Base-by-base conservation (phyloP, 2,329 filamentous ascomycete species). In the Botrytis medusae region DNA sequence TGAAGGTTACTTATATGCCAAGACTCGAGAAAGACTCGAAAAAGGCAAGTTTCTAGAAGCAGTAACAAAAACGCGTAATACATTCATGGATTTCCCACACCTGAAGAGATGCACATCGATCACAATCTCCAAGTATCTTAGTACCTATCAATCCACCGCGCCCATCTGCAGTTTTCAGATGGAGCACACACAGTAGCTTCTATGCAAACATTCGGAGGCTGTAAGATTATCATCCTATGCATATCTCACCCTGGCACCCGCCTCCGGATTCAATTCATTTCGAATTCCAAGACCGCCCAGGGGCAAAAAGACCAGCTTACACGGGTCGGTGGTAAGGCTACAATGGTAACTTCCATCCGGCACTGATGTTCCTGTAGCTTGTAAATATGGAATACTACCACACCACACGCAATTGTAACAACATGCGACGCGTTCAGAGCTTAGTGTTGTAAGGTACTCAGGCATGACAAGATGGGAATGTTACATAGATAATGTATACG, bases 331-430 rank as follows among this genome's bases (percentile, higher is more conserved):
- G 46, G 25, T 67, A 54, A 54, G 64, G 34, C 64, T 54, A 29
- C 12, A 67, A 67, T 67, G 64, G 64, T 40, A 40, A 67, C 46
- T 40, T 67, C 46, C 46, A 54, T 67, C 64, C 48, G 34, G 34
- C 64, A 68, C 34, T 68, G 34, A 37, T 54, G 64, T 34, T 4
- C 64, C 46, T 54, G 34, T 42, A 57, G 51, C 16, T 34, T 68
- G 34, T 68, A n/a, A 14, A 48, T 57, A 42, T 54, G 34, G 48
- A 40, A 68, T 54, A 10, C 34, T 68, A 68, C 48, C 46, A 20
- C 32, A 67, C 46, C 20, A 40, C 16, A 25, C 32, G 32, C 64
- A 34, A 54, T 51, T 25, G 44, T 14, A 25, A 29, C 20, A 63
- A 42, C 29, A 29, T 40, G 37, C 60, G 37, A 63, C 29, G 14